Conservation (phyloP, 1,284 basidiomycete species). For the Mycosarcoma mackinlayi region DNA sequence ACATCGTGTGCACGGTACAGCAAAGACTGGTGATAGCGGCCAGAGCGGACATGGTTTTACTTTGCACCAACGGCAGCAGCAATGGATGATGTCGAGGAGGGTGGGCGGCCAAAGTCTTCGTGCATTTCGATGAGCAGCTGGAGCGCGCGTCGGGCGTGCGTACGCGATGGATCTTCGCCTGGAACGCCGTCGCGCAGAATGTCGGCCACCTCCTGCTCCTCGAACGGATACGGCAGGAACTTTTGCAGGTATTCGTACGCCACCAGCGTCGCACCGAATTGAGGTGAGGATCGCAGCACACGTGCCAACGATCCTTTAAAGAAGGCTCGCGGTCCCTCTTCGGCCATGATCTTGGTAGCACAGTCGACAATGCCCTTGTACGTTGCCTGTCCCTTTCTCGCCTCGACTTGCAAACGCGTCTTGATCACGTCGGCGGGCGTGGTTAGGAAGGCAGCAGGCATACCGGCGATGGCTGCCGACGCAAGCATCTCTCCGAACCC, state of each 20-base stretch:
- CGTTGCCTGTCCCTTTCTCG: constrained; percentile 86
- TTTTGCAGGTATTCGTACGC: constrained; percentile 79
- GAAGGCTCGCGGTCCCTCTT: constrained; percentile 87
- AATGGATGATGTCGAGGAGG: constrained; percentile 18
- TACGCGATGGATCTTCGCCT: constrained; percentile 48
- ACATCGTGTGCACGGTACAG: not conserved
- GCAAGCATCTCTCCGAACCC: constrained; percentile 89
- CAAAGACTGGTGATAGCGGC: too few species aligned
- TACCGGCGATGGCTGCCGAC: constrained; percentile 82
- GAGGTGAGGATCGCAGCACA: constrained; percentile 78
- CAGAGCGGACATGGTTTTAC: not conserved
- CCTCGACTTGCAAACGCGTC: constrained; percentile 97
- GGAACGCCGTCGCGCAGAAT: constrained; percentile 43
- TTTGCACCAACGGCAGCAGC: constrained; percentile 19
- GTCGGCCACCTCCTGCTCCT: constrained; percentile 44
- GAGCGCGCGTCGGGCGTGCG: constrained; percentile 51
- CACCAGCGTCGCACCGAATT: constrained; percentile 90
- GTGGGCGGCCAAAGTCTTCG: constrained; percentile 58
- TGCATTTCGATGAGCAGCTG: constrained; percentile 56
- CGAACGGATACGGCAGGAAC: constrained; percentile 52
- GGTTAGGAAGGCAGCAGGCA: constrained; percentile 80
- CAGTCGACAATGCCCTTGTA: constrained; percentile 93
- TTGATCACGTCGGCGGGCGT: constrained; percentile 87
- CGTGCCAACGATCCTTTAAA: constrained; percentile 97
- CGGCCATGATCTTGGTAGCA: constrained; percentile 82